Conservation (phyloP, 2,329 filamentous ascomycete species). For the Didymosphaeria variabile region DNA sequence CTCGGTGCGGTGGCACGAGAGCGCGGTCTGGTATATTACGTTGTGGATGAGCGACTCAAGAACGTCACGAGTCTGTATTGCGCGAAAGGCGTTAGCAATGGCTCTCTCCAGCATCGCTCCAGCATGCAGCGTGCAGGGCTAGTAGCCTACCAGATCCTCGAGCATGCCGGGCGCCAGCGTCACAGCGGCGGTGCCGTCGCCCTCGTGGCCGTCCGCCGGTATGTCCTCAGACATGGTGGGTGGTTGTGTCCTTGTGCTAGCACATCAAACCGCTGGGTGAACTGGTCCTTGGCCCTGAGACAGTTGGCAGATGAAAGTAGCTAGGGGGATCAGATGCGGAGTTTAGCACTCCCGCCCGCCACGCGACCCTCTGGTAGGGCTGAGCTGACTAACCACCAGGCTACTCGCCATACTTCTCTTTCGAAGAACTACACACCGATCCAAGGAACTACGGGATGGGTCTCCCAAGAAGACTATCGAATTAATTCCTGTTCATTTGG, state of each 20-base stretch:
- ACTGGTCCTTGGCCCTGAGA: conserved; percentile 21
- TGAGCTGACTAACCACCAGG: conserved; percentile 1
- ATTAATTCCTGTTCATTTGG: too few species aligned
- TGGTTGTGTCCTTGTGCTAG: conserved; percentile 26
- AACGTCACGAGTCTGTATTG: conserved; percentile 55
- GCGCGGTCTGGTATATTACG: conserved; percentile 76
- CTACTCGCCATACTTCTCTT: too few species aligned
- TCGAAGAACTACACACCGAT: too few species aligned
- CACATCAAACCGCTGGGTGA: conserved; percentile 19
- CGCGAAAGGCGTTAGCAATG: conserved; percentile 34
- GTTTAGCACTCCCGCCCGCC: conserved; percentile 10
- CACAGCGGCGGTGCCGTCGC: conserved; percentile 36
- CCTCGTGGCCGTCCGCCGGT: conserved; percentile 39
- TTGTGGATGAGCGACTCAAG: conserved; percentile 80
- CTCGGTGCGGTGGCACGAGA: conserved; percentile 80
- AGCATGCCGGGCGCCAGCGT: conserved; percentile 40
- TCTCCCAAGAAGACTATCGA: too few species aligned
- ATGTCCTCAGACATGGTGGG: conserved; percentile 50
- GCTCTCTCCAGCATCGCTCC: conserved; percentile 24
- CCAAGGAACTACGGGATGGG: too few species aligned
- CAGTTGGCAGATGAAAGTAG: conserved; percentile 21
- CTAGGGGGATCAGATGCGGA: conserved; percentile 1
- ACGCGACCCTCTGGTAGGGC: conserved; percentile 8
- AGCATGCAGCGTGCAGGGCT: conserved; percentile 13
- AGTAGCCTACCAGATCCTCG: conserved; percentile 41